Evolutionary conservation across 140 eudicot species (phyloP).

Genomic region (Stevia rebaudiana): DNA sequence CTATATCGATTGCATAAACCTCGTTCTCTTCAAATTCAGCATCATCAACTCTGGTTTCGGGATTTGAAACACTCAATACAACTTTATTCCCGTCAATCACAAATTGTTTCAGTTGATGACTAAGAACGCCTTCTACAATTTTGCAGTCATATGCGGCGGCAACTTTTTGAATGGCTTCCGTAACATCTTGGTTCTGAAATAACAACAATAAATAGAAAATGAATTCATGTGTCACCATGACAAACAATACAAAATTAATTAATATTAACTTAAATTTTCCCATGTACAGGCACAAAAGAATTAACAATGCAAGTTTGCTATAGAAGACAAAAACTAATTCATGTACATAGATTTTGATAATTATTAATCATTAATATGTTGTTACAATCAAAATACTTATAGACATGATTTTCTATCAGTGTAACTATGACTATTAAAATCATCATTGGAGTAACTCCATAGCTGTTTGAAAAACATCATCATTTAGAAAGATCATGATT

Average conservation of each 20-base stretch:
- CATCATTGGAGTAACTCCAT: constrained; percentile 67
- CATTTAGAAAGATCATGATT: constrained; percentile 46
- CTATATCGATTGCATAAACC: constrained; percentile 80
- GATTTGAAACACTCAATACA: constrained; percentile 55
- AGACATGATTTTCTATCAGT: constrained; percentile 59
- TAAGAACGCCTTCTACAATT: constrained; percentile 90
- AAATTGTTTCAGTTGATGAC: constrained; percentile 82
- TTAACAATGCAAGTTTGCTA: not conserved
- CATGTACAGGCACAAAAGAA: not conserved
- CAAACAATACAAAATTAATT: not conserved
- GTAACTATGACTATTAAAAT: constrained; percentile 77
- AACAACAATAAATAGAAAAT: not conserved
- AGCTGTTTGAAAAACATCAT: constrained; percentile 35
- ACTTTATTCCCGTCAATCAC: constrained; percentile 76
- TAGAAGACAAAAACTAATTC: not conserved
- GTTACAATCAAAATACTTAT: not conserved
- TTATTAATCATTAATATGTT: constrained; percentile 25
- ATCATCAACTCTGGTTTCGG: constrained; percentile 90
- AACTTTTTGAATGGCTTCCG: constrained; percentile 95
- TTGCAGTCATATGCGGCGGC: constrained; percentile 98
- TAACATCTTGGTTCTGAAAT: constrained; percentile 82
- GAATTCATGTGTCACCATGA: not conserved
- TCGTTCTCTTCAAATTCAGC: constrained; percentile 96
- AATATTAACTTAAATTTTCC: not conserved
- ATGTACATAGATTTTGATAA: constrained; percentile 24